These are phyloP conservation scores for Naganishia vaughanmartiniae DNA, from an alignment of 768 basidiomycete species.

Conservation along the genomic window DNA sequence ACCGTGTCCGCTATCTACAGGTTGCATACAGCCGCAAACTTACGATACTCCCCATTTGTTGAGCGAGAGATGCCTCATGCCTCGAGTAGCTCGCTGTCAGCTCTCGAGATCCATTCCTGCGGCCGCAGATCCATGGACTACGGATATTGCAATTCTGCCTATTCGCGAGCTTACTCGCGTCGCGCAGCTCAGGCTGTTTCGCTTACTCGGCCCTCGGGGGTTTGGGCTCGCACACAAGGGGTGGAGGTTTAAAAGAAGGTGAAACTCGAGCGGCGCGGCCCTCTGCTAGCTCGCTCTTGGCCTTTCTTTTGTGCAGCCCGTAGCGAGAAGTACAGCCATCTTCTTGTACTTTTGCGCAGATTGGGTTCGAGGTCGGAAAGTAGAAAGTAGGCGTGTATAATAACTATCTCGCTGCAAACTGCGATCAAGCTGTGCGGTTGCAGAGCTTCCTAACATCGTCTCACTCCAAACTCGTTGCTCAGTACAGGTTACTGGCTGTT, in stretches of 20 bases:
- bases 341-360: neutral
- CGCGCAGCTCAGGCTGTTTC: neutral
- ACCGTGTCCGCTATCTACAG: no score
- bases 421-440: neutral
- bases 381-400: neutral
- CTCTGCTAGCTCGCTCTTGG: constrained; percentile 15
- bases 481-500: constrained; percentile 16
- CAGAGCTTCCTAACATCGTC: neutral
- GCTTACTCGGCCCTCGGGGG: neutral
- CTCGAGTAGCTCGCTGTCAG: no score
- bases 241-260: constrained; percentile 1
- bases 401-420: neutral
- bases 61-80: no score
- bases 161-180: neutral
- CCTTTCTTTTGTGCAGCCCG: neutral
- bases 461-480: neutral
- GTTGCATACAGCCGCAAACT: no score
- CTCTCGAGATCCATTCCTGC: neutral
- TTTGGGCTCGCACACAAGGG: neutral
- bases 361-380: neutral
- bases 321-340: constrained; percentile 11
- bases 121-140: constrained; percentile 4
- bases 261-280: neutral
- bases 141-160: no score
- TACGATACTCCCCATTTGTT: no score